Evolutionary conservation across 345 rosid species (phyloP).

Genomic region (Syzygium aromaticum): DNA sequence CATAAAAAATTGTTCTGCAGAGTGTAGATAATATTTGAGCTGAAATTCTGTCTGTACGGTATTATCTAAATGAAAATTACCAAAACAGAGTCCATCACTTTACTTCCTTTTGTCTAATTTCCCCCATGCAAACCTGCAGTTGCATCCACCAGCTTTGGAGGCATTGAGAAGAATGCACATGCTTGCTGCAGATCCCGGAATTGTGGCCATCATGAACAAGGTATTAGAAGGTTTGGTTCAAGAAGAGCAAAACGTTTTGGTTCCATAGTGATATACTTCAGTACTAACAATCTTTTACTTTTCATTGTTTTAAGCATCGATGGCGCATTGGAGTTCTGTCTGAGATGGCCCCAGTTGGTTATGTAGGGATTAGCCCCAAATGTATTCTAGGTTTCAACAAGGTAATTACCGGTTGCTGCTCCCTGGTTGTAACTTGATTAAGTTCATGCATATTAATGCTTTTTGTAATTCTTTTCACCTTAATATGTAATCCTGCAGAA

Average conservation of each 20-base stretch:
- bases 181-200: conserved; percentile 97
- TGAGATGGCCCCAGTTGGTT: conserved; percentile 96
- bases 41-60: not conserved
- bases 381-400: conserved; percentile 85
- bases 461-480: not conserved
- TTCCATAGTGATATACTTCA: not conserved
- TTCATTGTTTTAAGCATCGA: conserved; percentile 40
- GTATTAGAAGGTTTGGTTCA: conserved; percentile 14
- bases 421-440: not conserved
- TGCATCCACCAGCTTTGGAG: conserved; percentile 77
- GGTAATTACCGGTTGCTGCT: conserved; percentile 23
- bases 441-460: not conserved
- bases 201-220: conserved; percentile 86
- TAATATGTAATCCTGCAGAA: conserved; percentile 33
- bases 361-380: conserved; percentile 85
- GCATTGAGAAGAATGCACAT: conserved; percentile 92
- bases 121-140: conserved; percentile 16
- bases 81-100: not conserved
- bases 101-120: not conserved
- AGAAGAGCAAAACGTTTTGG: not conserved
- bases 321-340: conserved; percentile 92
- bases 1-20: not conserved
- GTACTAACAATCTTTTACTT: not conserved
- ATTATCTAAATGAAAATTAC: not conserved
- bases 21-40: not conserved